Percentiles rank a stretch among this genome's conserved stretches.
Conservation (phyloP, 2,329 filamentous ascomycete genomes). For the Cercospora sp. region DNA sequence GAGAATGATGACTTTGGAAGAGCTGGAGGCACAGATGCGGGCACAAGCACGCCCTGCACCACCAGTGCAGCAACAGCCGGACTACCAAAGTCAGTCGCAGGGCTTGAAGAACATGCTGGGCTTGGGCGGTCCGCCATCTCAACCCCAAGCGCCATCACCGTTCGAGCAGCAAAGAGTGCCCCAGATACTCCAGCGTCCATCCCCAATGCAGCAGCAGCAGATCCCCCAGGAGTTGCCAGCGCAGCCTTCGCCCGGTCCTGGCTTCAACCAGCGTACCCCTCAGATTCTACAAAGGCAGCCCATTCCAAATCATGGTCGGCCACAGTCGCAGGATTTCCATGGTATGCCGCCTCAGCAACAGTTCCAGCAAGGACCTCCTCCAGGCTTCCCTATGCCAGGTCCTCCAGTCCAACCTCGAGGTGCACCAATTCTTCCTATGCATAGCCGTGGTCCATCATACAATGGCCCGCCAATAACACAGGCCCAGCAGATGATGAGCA, state of each 20-base stretch:
- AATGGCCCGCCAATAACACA: constrained; percentile 60
- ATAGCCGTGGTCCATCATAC: constrained; percentile 52
- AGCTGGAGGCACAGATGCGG: constrained; percentile 92
- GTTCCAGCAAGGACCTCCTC: constrained; percentile 31
- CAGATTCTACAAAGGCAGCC: constrained; percentile 44
- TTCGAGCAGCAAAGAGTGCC: constrained; percentile 43
- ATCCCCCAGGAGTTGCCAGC: constrained; percentile 30
- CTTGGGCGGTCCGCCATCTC: constrained; percentile 29
- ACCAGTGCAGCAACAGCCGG: constrained; percentile 24
- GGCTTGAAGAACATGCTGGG: constrained; percentile 41
- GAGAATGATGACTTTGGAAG: constrained; percentile 93
- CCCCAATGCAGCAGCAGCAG: constrained; percentile 34
- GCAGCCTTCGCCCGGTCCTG: constrained; percentile 44
- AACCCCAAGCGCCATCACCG: constrained; percentile 27
- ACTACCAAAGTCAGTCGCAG: constrained; percentile 35
- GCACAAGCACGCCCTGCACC: constrained; percentile 57
- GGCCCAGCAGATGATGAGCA: constrained; percentile 70
- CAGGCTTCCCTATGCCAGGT: constrained; percentile 26
- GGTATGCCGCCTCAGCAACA: constrained; percentile 31
- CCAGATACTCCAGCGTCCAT: constrained; percentile 53
- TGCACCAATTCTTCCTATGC: constrained; percentile 33
- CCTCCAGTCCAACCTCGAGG: constrained; percentile 41
- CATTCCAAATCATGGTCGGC: constrained; percentile 28
- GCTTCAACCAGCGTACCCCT: constrained; percentile 43
- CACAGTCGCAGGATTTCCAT: constrained; percentile 31